Conservation (phyloP, 352 stramenopile species). For the Thalassiosira exigua region DNA sequence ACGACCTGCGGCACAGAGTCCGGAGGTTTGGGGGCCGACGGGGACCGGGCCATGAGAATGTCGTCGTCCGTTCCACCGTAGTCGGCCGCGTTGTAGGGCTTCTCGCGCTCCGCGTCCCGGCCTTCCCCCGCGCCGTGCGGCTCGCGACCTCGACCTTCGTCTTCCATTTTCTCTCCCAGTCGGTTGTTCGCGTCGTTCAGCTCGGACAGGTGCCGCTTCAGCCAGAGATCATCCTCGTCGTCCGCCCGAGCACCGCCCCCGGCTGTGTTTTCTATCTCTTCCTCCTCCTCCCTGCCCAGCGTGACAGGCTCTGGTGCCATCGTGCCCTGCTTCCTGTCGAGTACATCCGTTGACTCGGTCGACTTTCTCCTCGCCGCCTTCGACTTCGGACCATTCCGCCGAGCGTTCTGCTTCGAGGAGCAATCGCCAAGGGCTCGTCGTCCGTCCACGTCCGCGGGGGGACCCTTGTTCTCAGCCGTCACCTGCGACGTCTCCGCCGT, state of each 20-base stretch:
- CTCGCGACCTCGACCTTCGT: conserved; percentile 6
- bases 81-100: conserved; percentile 59
- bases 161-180: conserved; percentile 11
- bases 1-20: conserved; percentile 29
- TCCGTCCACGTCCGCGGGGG: too few relatives aligned
- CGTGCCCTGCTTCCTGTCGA: too few relatives aligned
- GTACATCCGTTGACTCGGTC: background rate
- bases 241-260: background rate
- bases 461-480: too few relatives aligned
- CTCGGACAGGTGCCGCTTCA: conserved; percentile 32
- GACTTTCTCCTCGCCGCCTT: conserved; percentile 20
- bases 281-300: background rate
- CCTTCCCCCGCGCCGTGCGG: conserved; percentile 3
- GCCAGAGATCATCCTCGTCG: conserved; percentile 27
- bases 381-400: conserved; percentile 6
- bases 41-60: background rate
- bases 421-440: conserved; percentile 14
- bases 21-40: background rate
- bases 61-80: conserved; percentile 16
- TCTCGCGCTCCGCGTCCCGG: conserved; percentile 18
- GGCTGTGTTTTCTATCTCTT: background rate
- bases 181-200: conserved; percentile 34
- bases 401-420: conserved; percentile 38
- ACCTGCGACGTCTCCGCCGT: too few relatives aligned
- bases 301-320: too few relatives aligned